A percentile compares a stretch with the other conserved stretches of the same genome.
These are phyloP conservation scores for Penicillium robsamsonii DNA, from an alignment of 495 filamentous ascomycete species.

Conservation along the genomic window DNA sequence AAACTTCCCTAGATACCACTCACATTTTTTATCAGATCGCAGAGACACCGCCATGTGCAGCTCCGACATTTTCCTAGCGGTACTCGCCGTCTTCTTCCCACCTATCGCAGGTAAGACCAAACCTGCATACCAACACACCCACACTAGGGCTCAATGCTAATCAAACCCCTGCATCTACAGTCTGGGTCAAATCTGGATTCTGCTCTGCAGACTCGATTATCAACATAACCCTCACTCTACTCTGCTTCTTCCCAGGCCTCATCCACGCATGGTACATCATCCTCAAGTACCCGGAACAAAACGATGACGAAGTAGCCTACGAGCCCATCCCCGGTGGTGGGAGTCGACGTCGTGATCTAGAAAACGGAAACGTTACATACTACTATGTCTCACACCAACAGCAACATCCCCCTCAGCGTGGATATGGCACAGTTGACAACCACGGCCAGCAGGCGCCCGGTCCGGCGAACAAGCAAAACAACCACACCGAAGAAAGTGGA, in stretches of 20 bases:
- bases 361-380: conserved; percentile 60
- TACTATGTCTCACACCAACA: conserved; percentile 61
- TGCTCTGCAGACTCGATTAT: conserved; percentile 92
- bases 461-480: conserved; percentile 15
- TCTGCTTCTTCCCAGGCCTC: conserved; percentile 89
- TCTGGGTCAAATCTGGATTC: conserved; percentile 94
- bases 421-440: conserved; percentile 41
- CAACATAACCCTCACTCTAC: conserved; percentile 86
- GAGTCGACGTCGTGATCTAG: conserved; percentile 43
- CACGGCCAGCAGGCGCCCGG: conserved; percentile 26
- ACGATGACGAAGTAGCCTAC: conserved; percentile 58
- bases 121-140: conserved; percentile 1
- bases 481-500: conserved; percentile 24
- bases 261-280: conserved; percentile 99
- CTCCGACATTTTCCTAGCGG: conserved; percentile 83
- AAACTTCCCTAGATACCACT: background rate
- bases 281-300: conserved; percentile 75
- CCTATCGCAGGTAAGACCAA: conserved; percentile 75
- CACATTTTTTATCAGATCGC: conserved; percentile 1
- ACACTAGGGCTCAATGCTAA: conserved; percentile 6
- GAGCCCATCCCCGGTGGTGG: conserved; percentile 54
- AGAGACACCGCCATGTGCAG: conserved; percentile 53
- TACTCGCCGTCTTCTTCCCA: conserved; percentile 90
- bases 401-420: conserved; percentile 25
- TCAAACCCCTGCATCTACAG: conserved; percentile 39